phyloP scores from a whole-genome alignment of 345 rosid genomes.

The Corchorus capsularis region DNA sequence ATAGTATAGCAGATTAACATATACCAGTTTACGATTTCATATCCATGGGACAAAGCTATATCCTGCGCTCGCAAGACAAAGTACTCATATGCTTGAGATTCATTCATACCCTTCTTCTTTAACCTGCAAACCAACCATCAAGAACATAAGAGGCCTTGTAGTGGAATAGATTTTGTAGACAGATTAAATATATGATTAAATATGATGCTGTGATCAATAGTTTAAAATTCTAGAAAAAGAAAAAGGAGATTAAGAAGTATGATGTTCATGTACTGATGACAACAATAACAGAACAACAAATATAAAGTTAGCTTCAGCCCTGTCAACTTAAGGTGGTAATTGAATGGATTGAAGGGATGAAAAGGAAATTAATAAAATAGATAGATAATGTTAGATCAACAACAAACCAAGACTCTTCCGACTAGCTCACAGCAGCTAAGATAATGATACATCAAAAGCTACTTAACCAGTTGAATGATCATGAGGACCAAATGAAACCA shows the following conservation, averaged over 20 bases:
- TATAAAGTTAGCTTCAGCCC: background rate
- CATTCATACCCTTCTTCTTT: constrained; percentile 41
- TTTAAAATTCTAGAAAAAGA: background rate
- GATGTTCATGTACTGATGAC: background rate
- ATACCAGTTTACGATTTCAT: constrained; percentile 69
- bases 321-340: background rate
- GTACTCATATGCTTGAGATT: constrained; percentile 61
- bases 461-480: background rate
- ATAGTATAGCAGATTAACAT: background rate
- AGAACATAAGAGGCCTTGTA: background rate
- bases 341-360: background rate
- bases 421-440: background rate
- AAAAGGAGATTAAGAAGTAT: background rate
- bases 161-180: background rate
- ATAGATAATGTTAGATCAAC: background rate
- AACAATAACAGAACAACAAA: background rate
- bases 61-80: constrained; percentile 65
- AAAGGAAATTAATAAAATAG: too few relatives aligned
- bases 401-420: background rate
- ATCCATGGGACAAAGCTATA: constrained; percentile 66
- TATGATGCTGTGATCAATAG: background rate
- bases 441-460: background rate
- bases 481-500: too few relatives aligned
- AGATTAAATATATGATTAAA: background rate
- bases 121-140: constrained; percentile 43